Percentiles rank a stretch among this genome's conserved stretches.
Evolutionary conservation across 2,329 filamentous ascomycete species (phyloP).

Genomic region (Pseudogymnoascus sp.): DNA sequence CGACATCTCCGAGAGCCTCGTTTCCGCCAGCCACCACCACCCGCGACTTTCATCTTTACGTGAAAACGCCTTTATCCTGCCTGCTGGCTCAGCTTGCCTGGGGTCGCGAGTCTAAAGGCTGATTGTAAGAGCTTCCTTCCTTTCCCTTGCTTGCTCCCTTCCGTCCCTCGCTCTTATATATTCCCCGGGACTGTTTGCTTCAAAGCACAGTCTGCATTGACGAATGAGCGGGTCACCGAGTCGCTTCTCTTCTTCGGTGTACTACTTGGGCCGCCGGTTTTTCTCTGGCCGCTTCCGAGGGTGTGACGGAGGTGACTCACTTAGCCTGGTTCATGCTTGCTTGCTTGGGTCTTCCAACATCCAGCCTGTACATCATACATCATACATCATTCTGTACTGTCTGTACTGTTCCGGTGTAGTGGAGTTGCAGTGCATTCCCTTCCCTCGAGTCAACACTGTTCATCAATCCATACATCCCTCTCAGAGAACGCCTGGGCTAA

Average conservation of each 20-base stretch:
- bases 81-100: constrained; percentile 1
- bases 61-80: background rate
- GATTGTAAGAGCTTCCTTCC: background rate
- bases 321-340: background rate
- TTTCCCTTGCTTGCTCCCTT: background rate
- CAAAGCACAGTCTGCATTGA: background rate
- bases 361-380: background rate
- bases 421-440: constrained; percentile 1
- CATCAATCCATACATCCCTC: background rate
- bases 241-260: background rate
- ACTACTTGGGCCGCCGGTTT: background rate
- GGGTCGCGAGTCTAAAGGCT: background rate
- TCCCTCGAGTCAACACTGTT: constrained; percentile 1
- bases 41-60: background rate
- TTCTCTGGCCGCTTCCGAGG: background rate
- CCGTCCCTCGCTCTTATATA: background rate
- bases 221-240: constrained; percentile 4
- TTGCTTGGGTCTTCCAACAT: constrained; percentile 4
- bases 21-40: background rate
- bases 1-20: background rate
- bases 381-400: background rate
- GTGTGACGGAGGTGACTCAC: constrained; percentile 4
- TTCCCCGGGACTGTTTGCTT: background rate
- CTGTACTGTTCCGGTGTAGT: background rate
- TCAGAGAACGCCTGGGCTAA: constrained; percentile 6